These are phyloP conservation scores for Phaeodactylum tricornutum DNA, from an alignment of 108 stramenopile species.

Conservation along the genomic window DNA sequence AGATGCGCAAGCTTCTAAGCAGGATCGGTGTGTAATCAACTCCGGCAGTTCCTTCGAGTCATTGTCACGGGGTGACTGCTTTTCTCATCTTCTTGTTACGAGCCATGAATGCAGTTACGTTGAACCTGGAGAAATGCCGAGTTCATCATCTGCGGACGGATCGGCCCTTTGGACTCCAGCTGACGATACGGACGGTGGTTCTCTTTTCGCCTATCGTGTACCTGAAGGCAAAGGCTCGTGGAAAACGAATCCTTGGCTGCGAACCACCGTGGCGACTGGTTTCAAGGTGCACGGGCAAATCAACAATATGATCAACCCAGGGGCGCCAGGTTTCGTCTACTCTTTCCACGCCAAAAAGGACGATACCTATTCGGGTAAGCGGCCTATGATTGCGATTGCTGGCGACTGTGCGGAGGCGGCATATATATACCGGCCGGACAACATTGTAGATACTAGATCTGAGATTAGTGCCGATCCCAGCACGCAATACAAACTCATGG, in stretches of 20 bases:
- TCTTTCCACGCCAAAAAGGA: conserved; percentile 77
- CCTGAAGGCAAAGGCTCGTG: conserved; percentile 46
- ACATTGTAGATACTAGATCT: conserved; percentile 2
- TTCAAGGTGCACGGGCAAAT: conserved; percentile 81
- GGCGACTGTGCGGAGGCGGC: conserved; percentile 96
- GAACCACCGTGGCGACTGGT: conserved; percentile 79
- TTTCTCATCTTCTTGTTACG: conserved; percentile 69
- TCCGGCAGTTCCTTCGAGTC: conserved; percentile 66
- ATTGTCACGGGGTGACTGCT: conserved; percentile 37
- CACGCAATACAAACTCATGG: conserved; percentile 78
- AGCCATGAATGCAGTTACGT: conserved; percentile 70
- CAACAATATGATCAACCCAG: conserved; percentile 89
- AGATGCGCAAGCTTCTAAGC: neutral
- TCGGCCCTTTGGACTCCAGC: neutral
- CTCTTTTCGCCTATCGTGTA: conserved; percentile 83
- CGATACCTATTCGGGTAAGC: conserved; percentile 32
- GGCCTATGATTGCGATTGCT: conserved; percentile 88
- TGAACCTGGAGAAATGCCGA: too few relatives aligned
- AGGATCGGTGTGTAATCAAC: conserved; percentile 33
- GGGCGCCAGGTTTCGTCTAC: conserved; percentile 92
- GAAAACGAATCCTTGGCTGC: conserved; percentile 72
- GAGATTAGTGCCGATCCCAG: conserved; percentile 21
- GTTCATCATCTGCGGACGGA: too few relatives aligned
- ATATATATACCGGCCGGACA: conserved; percentile 83
- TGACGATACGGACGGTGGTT: conserved; percentile 54